These are phyloP conservation scores for Xylariaceae sp. DNA, from an alignment of 2,329 filamentous ascomycete genomes.

Conservation along the genomic window DNA sequence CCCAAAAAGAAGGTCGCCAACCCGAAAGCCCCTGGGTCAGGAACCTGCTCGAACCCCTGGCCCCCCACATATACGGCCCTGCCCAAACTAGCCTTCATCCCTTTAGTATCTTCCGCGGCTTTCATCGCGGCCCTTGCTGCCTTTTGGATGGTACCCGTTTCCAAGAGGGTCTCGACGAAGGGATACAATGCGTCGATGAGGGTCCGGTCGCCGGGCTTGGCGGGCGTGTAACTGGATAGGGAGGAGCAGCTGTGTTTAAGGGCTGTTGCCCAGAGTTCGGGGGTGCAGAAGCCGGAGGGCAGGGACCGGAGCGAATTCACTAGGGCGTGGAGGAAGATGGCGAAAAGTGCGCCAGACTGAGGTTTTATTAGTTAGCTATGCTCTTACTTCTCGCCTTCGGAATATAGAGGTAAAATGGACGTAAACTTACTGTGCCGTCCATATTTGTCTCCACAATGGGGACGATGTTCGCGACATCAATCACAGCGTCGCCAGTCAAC, in stretches of 20 bases:
- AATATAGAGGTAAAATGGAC: neutral
- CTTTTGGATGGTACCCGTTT: constrained; percentile 62
- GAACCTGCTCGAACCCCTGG: constrained; percentile 63
- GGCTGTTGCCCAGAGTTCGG: constrained; percentile 56
- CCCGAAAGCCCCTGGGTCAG: constrained; percentile 66
- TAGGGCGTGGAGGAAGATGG: constrained; percentile 87
- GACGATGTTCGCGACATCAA: constrained; percentile 51
- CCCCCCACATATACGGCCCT: constrained; percentile 79
- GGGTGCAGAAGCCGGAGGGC: constrained; percentile 36
- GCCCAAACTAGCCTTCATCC: constrained; percentile 86
- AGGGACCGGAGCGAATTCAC: constrained; percentile 56
- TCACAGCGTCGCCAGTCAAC: constrained; percentile 48
- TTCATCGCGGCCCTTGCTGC: constrained; percentile 72
- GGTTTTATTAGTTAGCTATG: constrained; percentile 1
- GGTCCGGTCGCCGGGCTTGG: constrained; percentile 83
- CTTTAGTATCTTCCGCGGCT: constrained; percentile 80
- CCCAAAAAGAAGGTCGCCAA: constrained; percentile 79
- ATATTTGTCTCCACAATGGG: constrained; percentile 54
- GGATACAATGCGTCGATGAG: constrained; percentile 85
- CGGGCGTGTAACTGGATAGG: constrained; percentile 81
- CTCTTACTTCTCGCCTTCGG: neutral
- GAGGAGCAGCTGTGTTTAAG: constrained; percentile 67
- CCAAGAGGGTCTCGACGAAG: constrained; percentile 69
- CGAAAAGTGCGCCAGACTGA: constrained; percentile 55
- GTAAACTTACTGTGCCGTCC: constrained; percentile 59